phyloP scores from a whole-genome alignment of 2,329 filamentous ascomycete genomes.

The Claviceps monticola region DNA sequence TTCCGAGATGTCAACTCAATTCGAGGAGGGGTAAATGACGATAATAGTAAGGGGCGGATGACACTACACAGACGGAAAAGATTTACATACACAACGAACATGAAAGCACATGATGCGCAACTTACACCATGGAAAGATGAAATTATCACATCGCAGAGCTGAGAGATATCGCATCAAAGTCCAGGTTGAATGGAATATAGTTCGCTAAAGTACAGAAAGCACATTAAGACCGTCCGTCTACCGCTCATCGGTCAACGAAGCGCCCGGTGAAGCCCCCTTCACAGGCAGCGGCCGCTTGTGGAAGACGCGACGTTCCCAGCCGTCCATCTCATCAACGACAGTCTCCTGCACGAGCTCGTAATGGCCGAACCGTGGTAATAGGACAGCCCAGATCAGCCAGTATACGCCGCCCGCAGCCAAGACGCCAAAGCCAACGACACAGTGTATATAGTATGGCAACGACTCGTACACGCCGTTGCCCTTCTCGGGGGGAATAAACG shows the following conservation, averaged over 20 bases:
- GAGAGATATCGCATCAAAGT: no score
- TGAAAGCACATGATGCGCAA: no score
- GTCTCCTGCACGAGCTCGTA: conserved; percentile 44
- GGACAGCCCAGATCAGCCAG: conserved; percentile 40
- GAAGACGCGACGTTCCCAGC: conserved; percentile 48
- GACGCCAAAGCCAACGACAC: conserved; percentile 41
- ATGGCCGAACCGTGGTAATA: conserved; percentile 35
- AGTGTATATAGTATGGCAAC: conserved; percentile 45
- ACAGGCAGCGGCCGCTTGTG: conserved; percentile 22
- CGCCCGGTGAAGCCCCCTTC: neutral
- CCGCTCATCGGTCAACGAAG: neutral
- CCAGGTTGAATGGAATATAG: no score
- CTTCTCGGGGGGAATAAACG: conserved; percentile 38
- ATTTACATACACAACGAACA: no score
- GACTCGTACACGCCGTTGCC: conserved; percentile 39
- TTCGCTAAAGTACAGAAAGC: no score
- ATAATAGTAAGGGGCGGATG: no score
- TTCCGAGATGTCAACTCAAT: no score
- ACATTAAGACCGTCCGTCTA: neutral
- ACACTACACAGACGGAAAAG: no score
- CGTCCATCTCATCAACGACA: conserved; percentile 41
- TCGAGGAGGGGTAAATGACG: no score
- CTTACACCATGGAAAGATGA: no score
- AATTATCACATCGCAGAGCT: no score
- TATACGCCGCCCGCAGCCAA: conserved; percentile 39